A percentile compares a stretch with the other conserved stretches of the same genome.
phyloP scores from a whole-genome alignment of 306 rosid species.

The Urtica urens region DNA sequence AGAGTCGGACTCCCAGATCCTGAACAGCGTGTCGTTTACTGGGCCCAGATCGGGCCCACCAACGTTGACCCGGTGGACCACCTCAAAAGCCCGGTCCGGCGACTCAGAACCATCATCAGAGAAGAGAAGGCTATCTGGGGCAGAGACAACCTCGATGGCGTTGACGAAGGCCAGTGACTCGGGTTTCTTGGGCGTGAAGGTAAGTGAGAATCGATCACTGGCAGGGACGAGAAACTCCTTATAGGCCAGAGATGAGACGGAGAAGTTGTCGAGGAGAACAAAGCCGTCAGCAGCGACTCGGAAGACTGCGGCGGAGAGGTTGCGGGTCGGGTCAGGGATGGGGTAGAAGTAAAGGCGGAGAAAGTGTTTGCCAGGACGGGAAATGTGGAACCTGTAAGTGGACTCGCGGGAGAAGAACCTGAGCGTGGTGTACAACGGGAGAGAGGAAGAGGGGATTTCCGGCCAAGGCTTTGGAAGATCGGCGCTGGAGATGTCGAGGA shows the following conservation, averaged over 20 bases:
- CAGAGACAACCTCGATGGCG: conserved; percentile 75
- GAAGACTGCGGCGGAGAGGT: conserved; percentile 46
- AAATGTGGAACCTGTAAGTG: conserved; percentile 43
- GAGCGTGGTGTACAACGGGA: conserved; percentile 39
- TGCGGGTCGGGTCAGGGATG: conserved; percentile 29
- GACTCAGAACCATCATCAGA: background rate
- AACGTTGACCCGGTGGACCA: conserved; percentile 47
- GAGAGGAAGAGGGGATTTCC: conserved; percentile 22
- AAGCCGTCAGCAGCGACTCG: conserved; percentile 32
- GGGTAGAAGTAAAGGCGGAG: conserved; percentile 78
- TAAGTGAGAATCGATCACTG: conserved; percentile 36
- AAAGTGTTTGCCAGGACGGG: conserved; percentile 49
- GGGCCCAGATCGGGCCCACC: conserved; percentile 52
- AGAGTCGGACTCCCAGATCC: conserved; percentile 61
- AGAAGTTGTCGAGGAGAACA: conserved; percentile 55
- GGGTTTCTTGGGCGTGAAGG: conserved; percentile 50
- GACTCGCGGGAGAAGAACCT: conserved; percentile 47
- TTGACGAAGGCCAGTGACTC: conserved; percentile 55
- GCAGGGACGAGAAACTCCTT: conserved; percentile 55
- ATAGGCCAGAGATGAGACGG: conserved; percentile 24
- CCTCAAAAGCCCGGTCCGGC: conserved; percentile 32
- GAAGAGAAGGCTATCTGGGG: conserved; percentile 41
- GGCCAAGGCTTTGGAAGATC: conserved; percentile 9
- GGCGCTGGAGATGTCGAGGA: conserved; percentile 22
- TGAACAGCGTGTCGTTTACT: conserved; percentile 37